Conservation (phyloP, 148 eudicot species). For the Selenicereus undatus region DNA sequence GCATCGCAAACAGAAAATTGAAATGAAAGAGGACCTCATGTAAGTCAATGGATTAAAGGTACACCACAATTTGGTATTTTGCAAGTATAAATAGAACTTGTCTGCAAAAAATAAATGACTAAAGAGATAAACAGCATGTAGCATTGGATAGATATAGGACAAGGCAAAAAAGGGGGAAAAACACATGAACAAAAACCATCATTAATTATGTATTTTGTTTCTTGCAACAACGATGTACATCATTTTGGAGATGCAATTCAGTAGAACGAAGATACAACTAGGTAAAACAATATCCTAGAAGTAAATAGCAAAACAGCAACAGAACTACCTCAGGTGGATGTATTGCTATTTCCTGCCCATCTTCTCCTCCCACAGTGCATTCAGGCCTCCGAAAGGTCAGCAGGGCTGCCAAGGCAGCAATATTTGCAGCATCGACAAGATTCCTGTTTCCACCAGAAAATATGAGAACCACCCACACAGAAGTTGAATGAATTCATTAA, state of each 20-base stretch:
- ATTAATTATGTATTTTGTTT: not conserved
- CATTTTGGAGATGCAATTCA: not conserved
- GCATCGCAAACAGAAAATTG: too few relatives aligned
- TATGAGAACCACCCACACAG: conserved; percentile 8
- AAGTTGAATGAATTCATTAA: not conserved
- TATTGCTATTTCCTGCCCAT: conserved; percentile 75
- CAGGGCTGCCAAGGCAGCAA: conserved; percentile 94
- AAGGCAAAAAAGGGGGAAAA: not conserved
- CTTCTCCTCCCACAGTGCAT: conserved; percentile 81
- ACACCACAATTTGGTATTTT: too few relatives aligned
- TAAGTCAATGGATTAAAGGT: too few relatives aligned
- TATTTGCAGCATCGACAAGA: conserved; percentile 97
- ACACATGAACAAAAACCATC: not conserved
- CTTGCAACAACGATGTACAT: not conserved
- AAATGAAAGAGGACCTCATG: too few relatives aligned
- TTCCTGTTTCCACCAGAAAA: conserved; percentile 42
- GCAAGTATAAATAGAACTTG: too few relatives aligned
- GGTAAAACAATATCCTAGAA: conserved; percentile 1
- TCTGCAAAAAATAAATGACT: too few relatives aligned
- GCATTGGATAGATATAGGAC: not conserved
- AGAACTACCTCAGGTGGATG: conserved; percentile 81
- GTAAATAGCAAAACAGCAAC: conserved; percentile 4
- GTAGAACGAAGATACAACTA: not conserved
- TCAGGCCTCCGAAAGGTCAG: conserved; percentile 88
- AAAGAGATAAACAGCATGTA: not conserved